phyloP scores from a whole-genome alignment of 495 filamentous ascomycete genomes.

The Letharia lupina region DNA sequence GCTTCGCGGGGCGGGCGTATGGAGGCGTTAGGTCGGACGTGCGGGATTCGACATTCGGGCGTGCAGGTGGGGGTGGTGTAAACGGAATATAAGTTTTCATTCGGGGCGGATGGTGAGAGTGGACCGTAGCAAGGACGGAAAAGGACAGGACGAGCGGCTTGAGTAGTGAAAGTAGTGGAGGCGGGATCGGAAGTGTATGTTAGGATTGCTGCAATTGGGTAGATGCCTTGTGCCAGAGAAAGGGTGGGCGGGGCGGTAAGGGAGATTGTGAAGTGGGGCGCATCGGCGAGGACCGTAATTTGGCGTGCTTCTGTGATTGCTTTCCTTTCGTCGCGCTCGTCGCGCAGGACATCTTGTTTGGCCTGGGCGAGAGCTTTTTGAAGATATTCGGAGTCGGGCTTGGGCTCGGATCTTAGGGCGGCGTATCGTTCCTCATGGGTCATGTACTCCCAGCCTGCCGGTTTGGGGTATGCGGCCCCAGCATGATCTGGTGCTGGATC shows the following conservation, averaged over 20 bases:
- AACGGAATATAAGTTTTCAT: background rate
- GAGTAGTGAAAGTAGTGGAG: background rate
- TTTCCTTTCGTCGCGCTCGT: background rate
- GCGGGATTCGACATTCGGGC: background rate
- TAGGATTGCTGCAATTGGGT: background rate
- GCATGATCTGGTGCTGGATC: background rate
- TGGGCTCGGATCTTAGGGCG: background rate
- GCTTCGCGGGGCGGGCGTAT: slow-evolving; percentile 1
- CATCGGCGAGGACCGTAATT: background rate
- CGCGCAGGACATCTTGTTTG: background rate
- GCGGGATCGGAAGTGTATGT: background rate
- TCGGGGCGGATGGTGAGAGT: background rate
- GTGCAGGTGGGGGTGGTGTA: background rate
- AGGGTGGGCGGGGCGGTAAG: background rate
- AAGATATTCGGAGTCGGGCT: background rate
- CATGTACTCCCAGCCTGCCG: background rate
- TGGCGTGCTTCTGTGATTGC: background rate
- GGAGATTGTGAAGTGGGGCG: background rate
- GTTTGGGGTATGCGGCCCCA: background rate
- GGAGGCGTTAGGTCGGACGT: background rate
- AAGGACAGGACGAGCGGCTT: background rate
- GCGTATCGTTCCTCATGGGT: background rate
- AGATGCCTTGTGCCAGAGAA: background rate
- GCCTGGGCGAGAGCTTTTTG: background rate
- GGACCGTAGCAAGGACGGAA: background rate